Evolutionary conservation across 2,329 filamentous ascomycete genomes (phyloP), one percentile per base, ranked within the genome.

Genomic region (Coniella vitis): DNA sequence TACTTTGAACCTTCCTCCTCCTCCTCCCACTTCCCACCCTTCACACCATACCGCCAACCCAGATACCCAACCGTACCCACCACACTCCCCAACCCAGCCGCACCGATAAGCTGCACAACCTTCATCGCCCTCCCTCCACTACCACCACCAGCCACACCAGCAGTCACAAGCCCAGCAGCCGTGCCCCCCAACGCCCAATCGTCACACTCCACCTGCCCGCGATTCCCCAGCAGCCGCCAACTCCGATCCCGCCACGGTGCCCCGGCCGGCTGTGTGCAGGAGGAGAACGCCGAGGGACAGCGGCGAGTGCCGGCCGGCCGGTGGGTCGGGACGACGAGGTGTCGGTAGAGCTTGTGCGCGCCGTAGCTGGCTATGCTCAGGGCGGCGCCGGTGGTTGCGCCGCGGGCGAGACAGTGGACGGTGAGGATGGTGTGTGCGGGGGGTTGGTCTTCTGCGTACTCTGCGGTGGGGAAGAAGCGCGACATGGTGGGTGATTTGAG

Each of bases 381-480:
- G 45, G 61, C 53, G 29, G 64, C 40, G 17, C 51, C 49, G 45
- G 50, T 52, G 12, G 65, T 50, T 39, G 61, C 54, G 29, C 54
- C 47, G 22, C 61, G 61, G 8, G 61, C 60, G 41, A 51, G 50
- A 9, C 65, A 57, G 20, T 86, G 81, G 0, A 72, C 68, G 49
- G 71, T 71, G 52, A 86, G 76, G 56, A 85, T 78, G 4, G 72
- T 68, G 52, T 66, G 67, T 7, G 72, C 58, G 51, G 73, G 65
- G 29, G 74, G 73, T 56, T 86, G 82, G 60, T 85, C 81, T 65
- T 86, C 81, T 25, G 79, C 79, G 61, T 80, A 80, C 44, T 69
- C 54, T 4, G 78, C 49, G 58, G 79, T 78, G 5, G 78, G 76
- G 61, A 69, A 73, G 60, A 75, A 71, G 49, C 73, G 73, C 4